These are phyloP conservation scores for baker's yeast (Saccharomyces cerevisiae) DNA, from an alignment of 805 yeast species.

Conservation along the genomic window DNA sequence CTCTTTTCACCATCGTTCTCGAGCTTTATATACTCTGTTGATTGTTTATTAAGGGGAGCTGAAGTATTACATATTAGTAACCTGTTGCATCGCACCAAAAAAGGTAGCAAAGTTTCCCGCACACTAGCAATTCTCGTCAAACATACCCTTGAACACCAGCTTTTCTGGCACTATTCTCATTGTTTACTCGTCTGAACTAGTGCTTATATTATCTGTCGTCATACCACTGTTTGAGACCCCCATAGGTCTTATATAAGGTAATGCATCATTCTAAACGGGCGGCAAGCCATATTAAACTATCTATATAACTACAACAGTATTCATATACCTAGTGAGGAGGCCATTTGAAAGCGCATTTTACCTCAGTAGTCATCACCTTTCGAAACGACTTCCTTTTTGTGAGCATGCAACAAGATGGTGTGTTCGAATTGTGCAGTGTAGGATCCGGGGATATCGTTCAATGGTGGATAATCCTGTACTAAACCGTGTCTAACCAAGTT, in stretches of 20 bases:
- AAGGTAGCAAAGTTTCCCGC: neutral
- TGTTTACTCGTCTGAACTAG: neutral
- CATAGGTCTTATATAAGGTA: neutral
- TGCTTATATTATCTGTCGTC: neutral
- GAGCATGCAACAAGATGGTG: conserved; percentile 83
- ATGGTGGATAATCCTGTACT: conserved; percentile 92
- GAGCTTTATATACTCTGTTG: conserved; percentile 47
- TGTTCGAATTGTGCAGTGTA: conserved; percentile 97
- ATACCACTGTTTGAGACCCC: neutral
- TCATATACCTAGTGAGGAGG: neutral
- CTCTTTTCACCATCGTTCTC: conserved; percentile 51
- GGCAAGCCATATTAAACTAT: neutral
- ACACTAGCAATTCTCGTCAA: neutral
- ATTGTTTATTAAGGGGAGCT: conserved; percentile 72
- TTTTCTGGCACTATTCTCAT: neutral
- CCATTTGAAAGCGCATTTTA: neutral
- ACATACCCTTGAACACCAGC: neutral
- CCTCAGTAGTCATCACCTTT: conserved; percentile 83
- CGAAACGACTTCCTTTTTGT: conserved; percentile 87
- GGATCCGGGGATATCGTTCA: conserved; percentile 71
- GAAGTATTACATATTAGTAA: neutral
- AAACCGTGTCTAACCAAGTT: conserved; percentile 76
- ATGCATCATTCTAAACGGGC: neutral
- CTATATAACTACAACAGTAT: neutral
- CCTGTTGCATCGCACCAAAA: neutral